phyloP scores from a whole-genome alignment of 2,329 filamentous ascomycete genomes.

The Apiospora marii region DNA sequence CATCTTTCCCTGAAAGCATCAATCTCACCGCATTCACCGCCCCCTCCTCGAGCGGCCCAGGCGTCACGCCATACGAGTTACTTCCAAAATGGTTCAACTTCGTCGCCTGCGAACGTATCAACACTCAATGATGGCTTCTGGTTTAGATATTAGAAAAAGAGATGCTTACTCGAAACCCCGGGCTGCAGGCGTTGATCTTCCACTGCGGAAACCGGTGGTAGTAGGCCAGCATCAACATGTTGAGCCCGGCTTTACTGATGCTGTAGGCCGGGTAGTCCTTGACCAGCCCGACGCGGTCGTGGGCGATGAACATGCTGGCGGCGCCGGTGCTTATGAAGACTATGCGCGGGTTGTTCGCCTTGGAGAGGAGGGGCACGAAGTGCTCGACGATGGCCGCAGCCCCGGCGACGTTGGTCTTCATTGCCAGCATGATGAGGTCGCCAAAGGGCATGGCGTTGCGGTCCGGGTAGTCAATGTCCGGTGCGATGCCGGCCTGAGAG shows the following conservation, averaged over 20 bases:
- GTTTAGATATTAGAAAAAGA: too few relatives aligned
- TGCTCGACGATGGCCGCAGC: conserved; percentile 11
- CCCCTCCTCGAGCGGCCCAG: conserved; percentile 5
- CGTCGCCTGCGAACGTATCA: neutral
- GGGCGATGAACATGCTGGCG: neutral
- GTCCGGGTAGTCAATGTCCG: conserved; percentile 12
- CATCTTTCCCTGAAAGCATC: conserved; percentile 6
- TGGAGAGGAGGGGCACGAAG: neutral
- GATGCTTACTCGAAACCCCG: conserved; percentile 1
- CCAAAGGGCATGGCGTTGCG: conserved; percentile 17
- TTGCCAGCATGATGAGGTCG: neutral
- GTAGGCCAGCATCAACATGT: conserved; percentile 7
- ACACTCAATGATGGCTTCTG: neutral
- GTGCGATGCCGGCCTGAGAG: neutral
- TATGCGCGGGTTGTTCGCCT: conserved; percentile 12
- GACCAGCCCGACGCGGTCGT: neutral
- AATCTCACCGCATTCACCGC: conserved; percentile 23
- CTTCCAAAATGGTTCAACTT: conserved; percentile 5
- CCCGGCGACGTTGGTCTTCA: neutral
- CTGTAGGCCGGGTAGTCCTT: neutral
- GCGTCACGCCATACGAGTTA: neutral
- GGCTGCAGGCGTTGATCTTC: conserved; percentile 23
- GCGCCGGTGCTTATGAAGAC: conserved; percentile 22
- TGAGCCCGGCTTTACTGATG: conserved; percentile 13
- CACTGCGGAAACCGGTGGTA: conserved; percentile 17